Evolutionary conservation across 169 alveolate species (phyloP).

Genomic region (Eimeria maxima): DNA sequence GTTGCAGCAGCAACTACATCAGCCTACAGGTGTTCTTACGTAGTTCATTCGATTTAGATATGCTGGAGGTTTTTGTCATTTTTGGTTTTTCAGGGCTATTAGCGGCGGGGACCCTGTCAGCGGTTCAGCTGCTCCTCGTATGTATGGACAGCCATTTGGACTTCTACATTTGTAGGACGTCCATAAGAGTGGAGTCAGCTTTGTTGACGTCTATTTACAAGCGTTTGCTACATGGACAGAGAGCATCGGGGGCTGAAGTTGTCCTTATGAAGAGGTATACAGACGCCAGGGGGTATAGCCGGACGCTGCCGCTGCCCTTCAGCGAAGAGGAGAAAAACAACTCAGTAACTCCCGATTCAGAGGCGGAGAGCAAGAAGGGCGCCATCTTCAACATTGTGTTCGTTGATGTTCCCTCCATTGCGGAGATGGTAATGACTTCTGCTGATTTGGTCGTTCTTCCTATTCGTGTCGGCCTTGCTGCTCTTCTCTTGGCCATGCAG

Average conservation of each 20-base stretch:
- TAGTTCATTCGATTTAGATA: too few relatives aligned
- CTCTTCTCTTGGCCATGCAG: conserved; percentile 58
- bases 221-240: conserved; percentile 29
- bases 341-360: background rate
- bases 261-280: background rate
- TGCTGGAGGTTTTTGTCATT: too few relatives aligned
- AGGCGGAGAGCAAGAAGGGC: background rate
- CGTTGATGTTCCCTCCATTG: conserved; percentile 78
- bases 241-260: conserved; percentile 7
- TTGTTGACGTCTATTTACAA: conserved; percentile 54
- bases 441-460: conserved; percentile 64
- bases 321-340: background rate
- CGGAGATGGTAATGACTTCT: conserved; percentile 56
- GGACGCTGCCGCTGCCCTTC: background rate
- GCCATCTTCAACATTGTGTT: conserved; percentile 52
- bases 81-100: conserved; percentile 37
- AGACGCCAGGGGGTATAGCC: background rate
- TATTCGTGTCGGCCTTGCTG: conserved; percentile 38
- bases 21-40: too few relatives aligned
- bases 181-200: conserved; percentile 63
- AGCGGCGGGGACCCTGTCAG: conserved; percentile 14
- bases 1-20: too few relatives aligned
- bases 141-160: conserved; percentile 59
- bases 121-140: conserved; percentile 63
- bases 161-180: conserved; percentile 62